Base-by-base conservation (phyloP, 352 stramenopile genomes). In the Globisporangium iwayamae region DNA sequence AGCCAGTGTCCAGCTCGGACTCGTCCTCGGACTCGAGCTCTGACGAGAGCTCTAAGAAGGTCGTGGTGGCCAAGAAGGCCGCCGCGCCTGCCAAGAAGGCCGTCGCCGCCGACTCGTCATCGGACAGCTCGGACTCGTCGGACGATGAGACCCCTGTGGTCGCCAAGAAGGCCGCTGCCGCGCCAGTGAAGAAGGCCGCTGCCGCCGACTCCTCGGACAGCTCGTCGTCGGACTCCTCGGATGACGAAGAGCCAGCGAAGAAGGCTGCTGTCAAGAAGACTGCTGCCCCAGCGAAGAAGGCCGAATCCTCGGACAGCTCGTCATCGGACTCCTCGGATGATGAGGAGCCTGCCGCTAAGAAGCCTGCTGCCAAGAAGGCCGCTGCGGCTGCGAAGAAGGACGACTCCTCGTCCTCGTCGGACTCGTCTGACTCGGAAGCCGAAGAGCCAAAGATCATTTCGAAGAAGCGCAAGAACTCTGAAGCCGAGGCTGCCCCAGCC, bases 381-480 rank as follows among this genome's bases (percentile, higher is more conserved):
- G 60, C 52, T 1, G 59, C 67, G 14, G 36, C 68, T 20, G 74
- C 69, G 5, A 80, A 85, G 70, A 83, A 85, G 60, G 66, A 72
- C 10, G 72, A 67, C 18, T 75, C 92, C 53, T 43, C 18, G 25
- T 67, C 56, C 20, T 60, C 62, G 30, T 68, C 67, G 18, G 64
- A 65, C 41, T 70, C 60, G 4, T 73, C 63, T 20, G 71, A 88
- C 52, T 72, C 83, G 38, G 79, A 87, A 58, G 56, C 67, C 14
- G 88, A 96, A 62, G 73, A 90, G 55, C 75, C 81, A 0, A 73
- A 72, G 10, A 74, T 91, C 64, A 81, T 87, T 36, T 79, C 78
- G 2, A 94, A 94, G 77, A 93, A 94, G 76, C 82, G 80, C 61
- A 93, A 96, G 68, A 90, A 81, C 71, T 90, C 79, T 67, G 84